Percentiles rank a stretch among this genome's conserved stretches.
phyloP scores from a whole-genome alignment of 2,329 filamentous ascomycete species.

The Trichoderma sp. region DNA sequence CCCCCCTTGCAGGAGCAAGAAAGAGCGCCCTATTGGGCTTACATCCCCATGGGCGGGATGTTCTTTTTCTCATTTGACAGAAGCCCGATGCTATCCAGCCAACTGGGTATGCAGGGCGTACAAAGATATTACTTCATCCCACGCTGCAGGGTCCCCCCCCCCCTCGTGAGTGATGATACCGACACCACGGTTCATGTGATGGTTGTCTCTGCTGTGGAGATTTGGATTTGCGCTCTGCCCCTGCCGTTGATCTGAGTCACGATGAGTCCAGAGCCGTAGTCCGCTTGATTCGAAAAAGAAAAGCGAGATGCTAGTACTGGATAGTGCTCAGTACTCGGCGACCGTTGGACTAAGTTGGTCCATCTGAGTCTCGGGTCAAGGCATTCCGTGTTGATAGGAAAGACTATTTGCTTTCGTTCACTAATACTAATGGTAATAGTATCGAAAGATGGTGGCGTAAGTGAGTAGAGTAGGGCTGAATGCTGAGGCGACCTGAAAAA shows the following conservation, averaged over 20 bases:
- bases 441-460: neutral
- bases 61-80: neutral
- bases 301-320: neutral
- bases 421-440: neutral
- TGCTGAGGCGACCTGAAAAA: neutral
- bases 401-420: neutral
- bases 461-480: conserved; percentile 8
- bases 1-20: neutral
- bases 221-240: neutral
- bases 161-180: neutral
- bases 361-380: neutral
- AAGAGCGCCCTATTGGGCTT: conserved; percentile 6
- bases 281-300: neutral
- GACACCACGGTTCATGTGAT: conserved; percentile 5
- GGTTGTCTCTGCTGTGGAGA: neutral
- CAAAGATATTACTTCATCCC: neutral
- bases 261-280: neutral
- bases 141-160: neutral
- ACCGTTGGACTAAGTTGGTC: neutral
- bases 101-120: neutral
- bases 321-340: neutral
- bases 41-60: neutral
- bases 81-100: neutral
- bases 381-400: neutral
- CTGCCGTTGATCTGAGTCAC: neutral